These are phyloP conservation scores for Erysimum cheiri DNA, from an alignment of 441 rosid species.

Conservation along the genomic window DNA sequence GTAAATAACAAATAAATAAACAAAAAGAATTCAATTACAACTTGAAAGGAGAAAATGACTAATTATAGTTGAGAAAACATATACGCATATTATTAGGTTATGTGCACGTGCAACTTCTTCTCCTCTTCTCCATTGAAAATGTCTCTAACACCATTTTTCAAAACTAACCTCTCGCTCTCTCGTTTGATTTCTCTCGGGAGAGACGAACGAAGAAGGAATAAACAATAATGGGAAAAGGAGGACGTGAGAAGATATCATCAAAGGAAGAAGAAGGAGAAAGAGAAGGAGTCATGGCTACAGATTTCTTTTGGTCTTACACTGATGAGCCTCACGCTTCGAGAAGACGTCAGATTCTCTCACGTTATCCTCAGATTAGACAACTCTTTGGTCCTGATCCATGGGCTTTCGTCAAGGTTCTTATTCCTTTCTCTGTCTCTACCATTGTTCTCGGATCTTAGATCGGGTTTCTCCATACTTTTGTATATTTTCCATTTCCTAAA, in stretches of 20 bases:
- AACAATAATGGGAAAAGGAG: conserved; percentile 49
- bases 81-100: background rate
- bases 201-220: background rate
- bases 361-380: conserved; percentile 78
- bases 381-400: conserved; percentile 92
- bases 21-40: background rate
- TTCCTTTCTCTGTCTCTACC: background rate
- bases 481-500: too few species aligned
- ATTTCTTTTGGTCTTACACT: conserved; percentile 94
- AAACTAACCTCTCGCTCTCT: too few species aligned
- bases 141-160: background rate
- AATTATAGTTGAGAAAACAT: conserved; percentile 12
- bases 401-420: conserved; percentile 71
- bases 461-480: too few species aligned
- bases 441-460: background rate
- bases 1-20: background rate
- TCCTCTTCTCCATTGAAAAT: background rate
- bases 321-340: conserved; percentile 94
- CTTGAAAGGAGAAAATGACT: background rate
- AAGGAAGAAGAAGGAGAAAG: conserved; percentile 32
- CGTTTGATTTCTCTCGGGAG: too few species aligned
- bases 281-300: conserved; percentile 72
- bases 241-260: conserved; percentile 36
- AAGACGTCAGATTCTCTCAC: conserved; percentile 85
- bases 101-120: background rate